Evolutionary conservation across 352 stramenopile genomes (phyloP), one percentile per base, ranked within the genome.

Genomic region (Blastocystis sp.): DNA sequence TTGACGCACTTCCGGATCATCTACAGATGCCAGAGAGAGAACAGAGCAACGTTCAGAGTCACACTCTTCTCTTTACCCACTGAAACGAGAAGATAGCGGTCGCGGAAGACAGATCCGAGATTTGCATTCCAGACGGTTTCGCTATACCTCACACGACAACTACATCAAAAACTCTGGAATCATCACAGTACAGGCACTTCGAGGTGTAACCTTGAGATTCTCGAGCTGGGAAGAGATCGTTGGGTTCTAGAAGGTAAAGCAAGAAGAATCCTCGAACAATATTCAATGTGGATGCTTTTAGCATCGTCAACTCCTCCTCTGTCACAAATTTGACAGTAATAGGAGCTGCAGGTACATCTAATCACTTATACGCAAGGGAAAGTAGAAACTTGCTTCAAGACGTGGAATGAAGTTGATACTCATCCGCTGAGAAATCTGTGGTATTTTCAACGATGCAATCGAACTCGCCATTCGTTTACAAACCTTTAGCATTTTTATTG

Each of bases 321-420:
- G 73, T 85, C 1, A 85, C 53, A 45, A 85, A 85, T n/a, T 85
- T 85, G 11, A 85, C 73, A 66, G 50, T 68, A 18, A 85, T 66
- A 9, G 73, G 73, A 66, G 73, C 50, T 26, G 59, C 55, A 26
- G 45, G 34, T 8, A 50, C 34, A 16, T 34, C 73, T 85, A 68
- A 8, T 5, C 11, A 8, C 4, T 3, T 54, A 50, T 18, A n/a
- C 56, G 18, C 18, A 5, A 30, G 56, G 68, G 50, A 37, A 50
- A 13, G 50, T 16, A 18, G 13, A 20, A 34, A 85, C 73, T 45
- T 9, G 47, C 20, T n/a, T 85, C 73, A 5, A 85, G 37, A 3
- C n/a, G 26, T 24, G 45, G 45, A 66, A 66, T 16, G 39, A 69
- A 85, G 24, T 85, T 85, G 24, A 85, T n/a, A 13, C 43, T 65